Evolutionary conservation across 805 yeast genomes (phyloP).

Genomic region (Starmerella khaoyaiensis): DNA sequence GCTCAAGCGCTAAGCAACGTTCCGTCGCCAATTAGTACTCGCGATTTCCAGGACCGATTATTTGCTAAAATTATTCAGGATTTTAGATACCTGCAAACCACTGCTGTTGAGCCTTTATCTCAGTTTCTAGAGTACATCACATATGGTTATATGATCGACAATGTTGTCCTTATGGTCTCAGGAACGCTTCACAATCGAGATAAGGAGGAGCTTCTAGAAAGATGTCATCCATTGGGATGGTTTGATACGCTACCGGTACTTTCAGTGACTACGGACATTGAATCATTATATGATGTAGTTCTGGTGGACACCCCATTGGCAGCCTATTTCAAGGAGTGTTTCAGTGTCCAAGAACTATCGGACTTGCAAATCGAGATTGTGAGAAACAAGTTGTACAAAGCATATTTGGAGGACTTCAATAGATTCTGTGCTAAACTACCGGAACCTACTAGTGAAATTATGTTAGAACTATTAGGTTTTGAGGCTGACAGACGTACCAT

Average conservation of each 20-base stretch:
- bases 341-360: constrained; percentile 68
- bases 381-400: constrained; percentile 81
- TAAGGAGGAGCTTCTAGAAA: constrained; percentile 67
- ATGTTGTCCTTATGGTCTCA: constrained; percentile 87
- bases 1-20: constrained; percentile 79
- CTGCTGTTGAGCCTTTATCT: constrained; percentile 66
- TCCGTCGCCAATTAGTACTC: constrained; percentile 71
- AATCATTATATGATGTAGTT: constrained; percentile 82
- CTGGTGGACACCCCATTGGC: constrained; percentile 95
- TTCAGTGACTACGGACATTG: constrained; percentile 87
- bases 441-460: constrained; percentile 67
- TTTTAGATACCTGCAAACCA: constrained; percentile 72
- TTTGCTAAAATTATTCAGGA: constrained; percentile 63
- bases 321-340: constrained; percentile 83
- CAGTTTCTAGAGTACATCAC: constrained; percentile 84
- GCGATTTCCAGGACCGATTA: constrained; percentile 71
- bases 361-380: constrained; percentile 92
- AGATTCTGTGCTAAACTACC: constrained; percentile 53
- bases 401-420: constrained; percentile 79
- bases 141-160: constrained; percentile 97
- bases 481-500: constrained; percentile 94
- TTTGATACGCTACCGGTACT: constrained; percentile 93
- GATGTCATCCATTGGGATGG: constrained; percentile 98
- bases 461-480: constrained; percentile 65
- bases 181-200: constrained; percentile 96